These are phyloP conservation scores for Artemisia argyi DNA, from an alignment of 129 eudicot species.

Conservation along the genomic window DNA sequence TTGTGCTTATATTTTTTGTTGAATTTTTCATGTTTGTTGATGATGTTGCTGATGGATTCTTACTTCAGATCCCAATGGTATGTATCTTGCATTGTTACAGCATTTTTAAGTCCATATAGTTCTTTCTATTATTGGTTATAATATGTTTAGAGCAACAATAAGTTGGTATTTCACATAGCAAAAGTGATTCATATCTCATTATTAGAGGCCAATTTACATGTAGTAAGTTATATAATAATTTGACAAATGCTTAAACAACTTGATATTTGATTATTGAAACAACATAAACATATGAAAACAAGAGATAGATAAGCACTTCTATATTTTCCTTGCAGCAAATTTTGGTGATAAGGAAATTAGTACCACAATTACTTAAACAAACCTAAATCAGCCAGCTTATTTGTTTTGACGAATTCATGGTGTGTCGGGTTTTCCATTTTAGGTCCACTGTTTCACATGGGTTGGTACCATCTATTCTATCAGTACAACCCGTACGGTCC, in stretches of 20 bases:
- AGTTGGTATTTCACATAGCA: no score
- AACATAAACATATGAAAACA: no score
- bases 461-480: slow-evolving; percentile 88
- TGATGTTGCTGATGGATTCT: slow-evolving; percentile 24
- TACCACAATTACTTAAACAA: neutral
- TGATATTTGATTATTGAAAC: no score
- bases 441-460: slow-evolving; percentile 87
- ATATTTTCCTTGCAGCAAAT: no score
- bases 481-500: slow-evolving; percentile 83
- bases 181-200: no score
- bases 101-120: no score
- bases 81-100: slow-evolving; percentile 11
- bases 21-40: slow-evolving; percentile 13
- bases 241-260: no score
- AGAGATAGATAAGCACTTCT: no score
- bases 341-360: neutral
- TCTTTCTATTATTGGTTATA: no score
- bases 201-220: no score
- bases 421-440: slow-evolving; percentile 16
- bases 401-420: neutral
- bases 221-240: no score
- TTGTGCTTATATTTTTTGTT: neutral
- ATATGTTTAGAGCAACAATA: no score
- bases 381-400: neutral
- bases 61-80: slow-evolving; percentile 88